Evolutionary conservation across 2,329 filamentous ascomycete species (phyloP).

Genomic region (Podosphaera fusca): DNA sequence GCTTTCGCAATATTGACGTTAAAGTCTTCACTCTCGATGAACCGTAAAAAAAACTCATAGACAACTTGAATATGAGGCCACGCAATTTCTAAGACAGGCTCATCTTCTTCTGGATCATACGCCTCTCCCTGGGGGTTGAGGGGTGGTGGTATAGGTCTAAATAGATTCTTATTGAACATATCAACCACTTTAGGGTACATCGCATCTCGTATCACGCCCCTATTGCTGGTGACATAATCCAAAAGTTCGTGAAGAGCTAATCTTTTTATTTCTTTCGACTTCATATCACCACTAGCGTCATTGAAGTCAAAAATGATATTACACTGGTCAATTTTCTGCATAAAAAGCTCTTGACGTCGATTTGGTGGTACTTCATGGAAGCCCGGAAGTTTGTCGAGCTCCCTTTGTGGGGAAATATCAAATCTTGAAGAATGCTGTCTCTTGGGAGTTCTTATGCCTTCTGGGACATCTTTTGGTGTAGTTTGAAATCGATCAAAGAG

Average conservation of each 20-base stretch:
- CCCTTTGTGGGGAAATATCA: slow-evolving; percentile 88
- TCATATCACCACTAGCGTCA: slow-evolving; percentile 94
- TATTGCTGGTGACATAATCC: slow-evolving; percentile 95
- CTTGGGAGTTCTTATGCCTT: slow-evolving; percentile 85
- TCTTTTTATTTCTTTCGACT: slow-evolving; percentile 98
- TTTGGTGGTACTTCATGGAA: slow-evolving; percentile 96
- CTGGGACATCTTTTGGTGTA: slow-evolving; percentile 87
- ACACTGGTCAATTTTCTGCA: slow-evolving; percentile 99
- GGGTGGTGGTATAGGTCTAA: slow-evolving; percentile 86
- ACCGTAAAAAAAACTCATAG: slow-evolving; percentile 96
- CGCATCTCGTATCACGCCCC: slow-evolving; percentile 92
- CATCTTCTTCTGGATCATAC: slow-evolving; percentile 95
- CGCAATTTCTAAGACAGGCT: slow-evolving; percentile 89
- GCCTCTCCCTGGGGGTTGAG: slow-evolving; percentile 96
- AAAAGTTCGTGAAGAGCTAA: slow-evolving; percentile 85
- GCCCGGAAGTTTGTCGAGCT: slow-evolving; percentile 88
- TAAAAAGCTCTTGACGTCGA: slow-evolving; percentile 85
- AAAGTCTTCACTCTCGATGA: slow-evolving; percentile 98
- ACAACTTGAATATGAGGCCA: slow-evolving; percentile 99
- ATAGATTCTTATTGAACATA: slow-evolving; percentile 98
- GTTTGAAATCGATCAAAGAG: slow-evolving; percentile 77
- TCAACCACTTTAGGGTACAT: slow-evolving; percentile 98
- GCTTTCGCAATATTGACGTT: slow-evolving; percentile 99
- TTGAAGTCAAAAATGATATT: slow-evolving; percentile 99
- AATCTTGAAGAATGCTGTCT: slow-evolving; percentile 94